A percentile compares a stretch with the other conserved stretches of the same genome.
Conservation (phyloP, 768 basidiomycete species). For the Pholiota microspora region DNA sequence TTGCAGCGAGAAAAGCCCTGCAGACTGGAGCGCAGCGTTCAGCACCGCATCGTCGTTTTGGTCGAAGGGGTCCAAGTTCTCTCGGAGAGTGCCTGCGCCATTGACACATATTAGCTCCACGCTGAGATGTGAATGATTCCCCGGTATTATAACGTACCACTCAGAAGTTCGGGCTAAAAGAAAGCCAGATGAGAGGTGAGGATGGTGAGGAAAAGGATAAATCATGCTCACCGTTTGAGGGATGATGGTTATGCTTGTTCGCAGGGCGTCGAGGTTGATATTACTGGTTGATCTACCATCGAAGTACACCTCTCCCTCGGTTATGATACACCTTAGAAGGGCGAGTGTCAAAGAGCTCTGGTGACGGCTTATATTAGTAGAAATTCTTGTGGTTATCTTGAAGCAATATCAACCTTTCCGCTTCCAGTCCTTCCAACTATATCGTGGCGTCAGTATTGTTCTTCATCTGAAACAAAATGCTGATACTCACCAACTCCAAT, state of each 20-base stretch:
- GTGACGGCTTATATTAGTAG: neutral
- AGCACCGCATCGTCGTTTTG: constrained; percentile 46
- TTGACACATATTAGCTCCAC: neutral
- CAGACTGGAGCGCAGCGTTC: constrained; percentile 36
- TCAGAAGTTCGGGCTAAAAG: constrained; percentile 29
- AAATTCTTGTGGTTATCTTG: neutral
- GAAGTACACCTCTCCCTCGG: constrained; percentile 47
- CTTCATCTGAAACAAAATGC: neutral
- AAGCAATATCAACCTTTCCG: constrained; percentile 18
- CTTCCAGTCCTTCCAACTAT: constrained; percentile 25
- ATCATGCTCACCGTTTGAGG: constrained; percentile 34
- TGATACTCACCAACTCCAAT: constrained; percentile 11
- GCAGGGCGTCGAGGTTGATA: constrained; percentile 51
- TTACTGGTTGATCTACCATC: constrained; percentile 45
- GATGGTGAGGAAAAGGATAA: neutral
- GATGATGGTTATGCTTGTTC: constrained; percentile 56
- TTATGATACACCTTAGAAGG: constrained; percentile 51
- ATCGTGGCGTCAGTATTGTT: no score
- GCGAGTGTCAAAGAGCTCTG: constrained; percentile 28
- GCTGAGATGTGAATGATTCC: neutral
- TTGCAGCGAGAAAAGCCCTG: constrained; percentile 34
- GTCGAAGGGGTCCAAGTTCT: constrained; percentile 62
- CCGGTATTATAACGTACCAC: constrained; percentile 16
- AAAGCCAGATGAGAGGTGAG: neutral
- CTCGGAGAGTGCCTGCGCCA: constrained; percentile 47